A percentile compares a stretch with the other conserved stretches of the same genome.
Conservation (phyloP, 73 alveolate species). For the Paraurostyla sp. region DNA sequence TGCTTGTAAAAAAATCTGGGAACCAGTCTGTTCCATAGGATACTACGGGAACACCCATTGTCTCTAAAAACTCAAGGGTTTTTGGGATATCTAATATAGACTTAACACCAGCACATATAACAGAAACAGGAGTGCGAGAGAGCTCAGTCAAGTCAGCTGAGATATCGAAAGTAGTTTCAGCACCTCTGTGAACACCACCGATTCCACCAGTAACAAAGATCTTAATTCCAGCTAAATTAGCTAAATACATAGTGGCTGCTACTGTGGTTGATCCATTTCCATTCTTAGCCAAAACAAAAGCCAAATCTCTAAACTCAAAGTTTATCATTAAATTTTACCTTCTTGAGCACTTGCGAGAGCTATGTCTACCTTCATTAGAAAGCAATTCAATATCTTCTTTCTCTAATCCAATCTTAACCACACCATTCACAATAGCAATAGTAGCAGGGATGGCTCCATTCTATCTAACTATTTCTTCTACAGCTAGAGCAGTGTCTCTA, state of each 20-base stretch:
- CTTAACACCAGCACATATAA: slow-evolving; percentile 96
- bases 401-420: slow-evolving; percentile 85
- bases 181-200: slow-evolving; percentile 99
- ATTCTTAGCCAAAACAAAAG: slow-evolving; percentile 82
- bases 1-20: slow-evolving; percentile 91
- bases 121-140: slow-evolving; percentile 94
- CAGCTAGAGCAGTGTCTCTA: slow-evolving; percentile 90
- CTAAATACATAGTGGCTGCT: slow-evolving; percentile 96
- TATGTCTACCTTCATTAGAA: slow-evolving; percentile 81
- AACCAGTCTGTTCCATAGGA: slow-evolving; percentile 82
- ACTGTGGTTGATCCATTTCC: slow-evolving; percentile 97
- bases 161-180: slow-evolving; percentile 88
- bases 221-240: slow-evolving; percentile 90
- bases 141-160: slow-evolving; percentile 95
- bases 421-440: slow-evolving; percentile 91
- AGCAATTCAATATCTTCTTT: slow-evolving; percentile 86
- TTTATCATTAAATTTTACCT: slow-evolving; percentile 24
- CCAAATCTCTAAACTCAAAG: slow-evolving; percentile 80
- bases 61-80: slow-evolving; percentile 74
- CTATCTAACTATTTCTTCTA: slow-evolving; percentile 86
- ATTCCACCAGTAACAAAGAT: slow-evolving; percentile 98
- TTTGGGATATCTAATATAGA: slow-evolving; percentile 88
- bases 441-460: slow-evolving; percentile 97
- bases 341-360: slow-evolving; percentile 90
- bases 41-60: slow-evolving; percentile 84